A percentile compares a stretch with the other conserved stretches of the same genome.
phyloP scores from a whole-genome alignment of 306 rosid species.

The Rubus parviflorus region DNA sequence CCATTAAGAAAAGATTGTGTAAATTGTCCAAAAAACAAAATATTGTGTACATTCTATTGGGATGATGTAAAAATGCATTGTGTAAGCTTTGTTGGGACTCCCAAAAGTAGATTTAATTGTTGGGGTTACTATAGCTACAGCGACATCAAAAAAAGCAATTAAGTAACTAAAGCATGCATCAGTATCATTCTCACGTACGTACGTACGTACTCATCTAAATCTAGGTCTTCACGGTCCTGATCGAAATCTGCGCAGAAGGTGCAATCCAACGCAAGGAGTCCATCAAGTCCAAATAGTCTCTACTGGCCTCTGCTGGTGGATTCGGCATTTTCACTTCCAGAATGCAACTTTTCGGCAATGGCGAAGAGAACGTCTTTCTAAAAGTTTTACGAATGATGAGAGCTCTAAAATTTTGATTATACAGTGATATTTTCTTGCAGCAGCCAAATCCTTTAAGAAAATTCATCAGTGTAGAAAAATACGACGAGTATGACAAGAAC shows the following conservation, averaged over 20 bases:
- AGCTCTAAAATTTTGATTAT: neutral
- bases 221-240: too few species aligned
- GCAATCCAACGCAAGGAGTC: neutral
- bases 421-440: neutral
- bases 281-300: neutral
- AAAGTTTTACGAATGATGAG: neutral
- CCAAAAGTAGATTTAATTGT: too few species aligned
- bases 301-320: neutral
- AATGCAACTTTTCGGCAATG: neutral
- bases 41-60: too few species aligned
- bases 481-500: neutral
- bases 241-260: neutral
- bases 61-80: too few species aligned
- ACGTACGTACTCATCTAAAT: too few species aligned
- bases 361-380: neutral
- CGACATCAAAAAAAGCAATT: too few species aligned
- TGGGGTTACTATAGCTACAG: too few species aligned
- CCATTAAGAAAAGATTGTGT: too few species aligned
- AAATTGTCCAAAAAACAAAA: too few species aligned
- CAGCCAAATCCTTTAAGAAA: neutral
- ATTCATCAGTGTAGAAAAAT: neutral
- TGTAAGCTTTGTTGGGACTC: too few species aligned
- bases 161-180: too few species aligned
- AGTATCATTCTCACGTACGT: too few species aligned
- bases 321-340: neutral